Evolutionary conservation across 768 basidiomycete genomes (phyloP).

Genomic region (Lactifluus hygrophoroides): DNA sequence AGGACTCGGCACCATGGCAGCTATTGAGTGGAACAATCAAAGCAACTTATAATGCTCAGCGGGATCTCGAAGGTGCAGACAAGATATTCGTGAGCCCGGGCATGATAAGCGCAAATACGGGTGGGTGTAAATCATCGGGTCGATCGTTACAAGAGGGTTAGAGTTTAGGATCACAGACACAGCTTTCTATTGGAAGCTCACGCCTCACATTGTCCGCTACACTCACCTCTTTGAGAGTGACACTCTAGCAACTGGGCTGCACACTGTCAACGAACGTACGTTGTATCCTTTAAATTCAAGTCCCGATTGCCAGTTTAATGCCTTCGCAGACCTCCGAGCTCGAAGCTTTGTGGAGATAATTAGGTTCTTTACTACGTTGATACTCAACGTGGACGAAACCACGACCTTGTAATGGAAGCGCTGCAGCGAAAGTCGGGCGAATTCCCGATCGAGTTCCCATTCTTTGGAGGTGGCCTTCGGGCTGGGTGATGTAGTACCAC

Average conservation of each 20-base stretch:
- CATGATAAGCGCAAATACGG: slow-evolving; percentile 30
- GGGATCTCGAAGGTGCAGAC: slow-evolving; percentile 20
- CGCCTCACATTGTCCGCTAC: slow-evolving; percentile 17
- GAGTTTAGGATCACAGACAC: too few species aligned
- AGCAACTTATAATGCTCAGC: slow-evolving; percentile 30
- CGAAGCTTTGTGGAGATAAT: too few species aligned
- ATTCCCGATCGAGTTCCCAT: too few species aligned
- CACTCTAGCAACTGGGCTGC: slow-evolving; percentile 38
- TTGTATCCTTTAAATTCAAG: neutral
- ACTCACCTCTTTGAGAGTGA: slow-evolving; percentile 19
- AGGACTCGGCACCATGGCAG: slow-evolving; percentile 30
- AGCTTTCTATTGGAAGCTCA: slow-evolving; percentile 18
- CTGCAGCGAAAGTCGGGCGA: too few species aligned
- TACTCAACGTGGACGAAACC: slow-evolving; percentile 58
- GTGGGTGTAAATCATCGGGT: slow-evolving; percentile 25
- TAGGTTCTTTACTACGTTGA: too few species aligned
- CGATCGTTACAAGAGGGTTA: too few species aligned
- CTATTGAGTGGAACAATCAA: slow-evolving; percentile 40
- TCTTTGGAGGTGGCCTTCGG: too few species aligned
- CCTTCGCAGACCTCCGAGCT: slow-evolving; percentile 35
- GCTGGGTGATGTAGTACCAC: too few species aligned
- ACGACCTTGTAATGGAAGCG: slow-evolving; percentile 2
- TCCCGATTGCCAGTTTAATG: neutral
- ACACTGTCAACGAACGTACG: slow-evolving; percentile 68
- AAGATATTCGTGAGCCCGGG: slow-evolving; percentile 34